Evolutionary conservation across 2,329 filamentous ascomycete species (phyloP), one percentile per base, ranked within the genome.

Genomic region (Fusarium sp.): DNA sequence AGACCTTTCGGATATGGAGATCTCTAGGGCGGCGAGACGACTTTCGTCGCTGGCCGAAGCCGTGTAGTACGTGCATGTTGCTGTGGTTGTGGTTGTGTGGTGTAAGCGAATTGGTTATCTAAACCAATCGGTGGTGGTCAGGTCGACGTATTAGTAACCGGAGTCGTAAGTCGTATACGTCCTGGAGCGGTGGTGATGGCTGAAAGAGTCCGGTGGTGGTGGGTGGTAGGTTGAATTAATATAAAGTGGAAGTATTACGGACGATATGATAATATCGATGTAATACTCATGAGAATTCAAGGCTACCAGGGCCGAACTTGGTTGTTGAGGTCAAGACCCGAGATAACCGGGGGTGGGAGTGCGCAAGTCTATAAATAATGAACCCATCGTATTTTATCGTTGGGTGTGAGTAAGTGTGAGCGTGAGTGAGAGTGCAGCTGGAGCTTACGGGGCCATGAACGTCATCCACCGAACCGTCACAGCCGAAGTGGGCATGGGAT

Each of bases 1-100:
- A 84, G 53, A 84, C 73, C 76, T 84, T 84, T 77, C 82, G 81
- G 64, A 84, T 83, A 68, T 82, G 81, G 30, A 84, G 79, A 60
- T 83, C 79, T 53, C 81, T 78, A 38, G 82, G 80, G 28, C 78
- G 78, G 57, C 72, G 80, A 66, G 77, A 68, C 57, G 78, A 76
- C 76, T 82, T 82, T 70, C 81, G 80, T 74, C 81, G 77, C 58
- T 81, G 78, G 74, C 79, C 76, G 75, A 83, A 82, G 75, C 81
- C 77, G 71, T 80, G 79, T 64, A 83, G 74, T 46, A 83, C 79
- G 71, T 82, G 81, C 82, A 83, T 83, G 40, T 37, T 79, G 62
- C 64, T 50, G 59, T 47, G 25, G 37, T 32, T 54, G 46, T 53
- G 25, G 16, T 30, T 42, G 15, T 63, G 42, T 28, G n/a, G 35